These are phyloP conservation scores for Hypholoma fasciculare DNA, from an alignment of 768 basidiomycete genomes.

Conservation along the genomic window DNA sequence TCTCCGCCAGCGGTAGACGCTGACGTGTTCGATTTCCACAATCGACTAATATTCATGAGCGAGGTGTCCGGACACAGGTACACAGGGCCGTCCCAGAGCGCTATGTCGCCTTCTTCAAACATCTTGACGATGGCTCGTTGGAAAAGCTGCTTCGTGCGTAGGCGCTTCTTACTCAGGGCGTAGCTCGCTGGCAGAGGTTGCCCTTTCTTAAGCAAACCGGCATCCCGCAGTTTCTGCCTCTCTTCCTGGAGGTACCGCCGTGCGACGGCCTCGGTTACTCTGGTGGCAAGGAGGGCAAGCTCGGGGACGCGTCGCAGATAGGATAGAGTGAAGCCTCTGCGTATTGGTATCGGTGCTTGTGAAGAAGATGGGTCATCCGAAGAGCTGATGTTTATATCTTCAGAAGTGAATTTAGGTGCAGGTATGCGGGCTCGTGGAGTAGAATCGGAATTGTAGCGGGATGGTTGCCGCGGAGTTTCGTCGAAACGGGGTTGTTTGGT, in stretches of 20 bases:
- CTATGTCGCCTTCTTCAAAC: slow-evolving; percentile 70
- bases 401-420: slow-evolving; percentile 1
- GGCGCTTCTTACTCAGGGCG: slow-evolving; percentile 24
- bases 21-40: slow-evolving; percentile 51
- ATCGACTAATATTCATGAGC: slow-evolving; percentile 23
- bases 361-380: not conserved
- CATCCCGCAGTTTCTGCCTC: slow-evolving; percentile 40
- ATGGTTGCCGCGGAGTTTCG: slow-evolving; percentile 13
- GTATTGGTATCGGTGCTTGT: not conserved
- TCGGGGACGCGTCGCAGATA: slow-evolving; percentile 80
- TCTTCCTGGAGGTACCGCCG: slow-evolving; percentile 54
- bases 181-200: not conserved
- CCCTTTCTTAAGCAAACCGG: slow-evolving; percentile 12
- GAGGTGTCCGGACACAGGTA: slow-evolving; percentile 23
- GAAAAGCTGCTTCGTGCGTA: slow-evolving; percentile 71
- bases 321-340: slow-evolving; percentile 65
- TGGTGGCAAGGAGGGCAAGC: slow-evolving; percentile 58
- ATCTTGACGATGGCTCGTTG: slow-evolving; percentile 62
- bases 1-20: slow-evolving; percentile 24
- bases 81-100: slow-evolving; percentile 70
- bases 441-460: slow-evolving; percentile 8
- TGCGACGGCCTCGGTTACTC: slow-evolving; percentile 63
- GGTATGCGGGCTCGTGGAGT: slow-evolving; percentile 12
- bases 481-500: slow-evolving; percentile 29
- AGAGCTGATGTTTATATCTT: not conserved